Evolutionary conservation across 2,329 filamentous ascomycete genomes (phyloP).

Genomic region (Colletotrichum sp.): DNA sequence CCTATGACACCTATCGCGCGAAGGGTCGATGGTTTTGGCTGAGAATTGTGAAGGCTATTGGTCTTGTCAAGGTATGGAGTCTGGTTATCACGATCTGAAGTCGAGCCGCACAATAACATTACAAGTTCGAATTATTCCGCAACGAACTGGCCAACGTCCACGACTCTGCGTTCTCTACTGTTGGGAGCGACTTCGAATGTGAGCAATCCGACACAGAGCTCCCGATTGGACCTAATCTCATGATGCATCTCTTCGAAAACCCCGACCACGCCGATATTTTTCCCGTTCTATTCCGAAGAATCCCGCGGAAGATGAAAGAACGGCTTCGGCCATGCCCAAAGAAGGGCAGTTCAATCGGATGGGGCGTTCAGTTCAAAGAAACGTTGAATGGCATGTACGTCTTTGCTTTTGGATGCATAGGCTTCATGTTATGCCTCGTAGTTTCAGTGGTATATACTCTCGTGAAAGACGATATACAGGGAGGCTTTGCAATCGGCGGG

Average conservation of each 20-base stretch:
- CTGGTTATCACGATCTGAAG: too few species aligned
- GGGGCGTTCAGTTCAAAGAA: neutral
- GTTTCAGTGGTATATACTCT: neutral
- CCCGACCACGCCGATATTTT: neutral
- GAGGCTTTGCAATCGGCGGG: neutral
- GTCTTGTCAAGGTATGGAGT: neutral
- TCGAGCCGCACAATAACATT: too few species aligned
- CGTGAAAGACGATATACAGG: neutral
- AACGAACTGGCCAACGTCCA: neutral
- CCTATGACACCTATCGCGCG: neutral
- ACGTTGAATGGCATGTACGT: conserved; percentile 2
- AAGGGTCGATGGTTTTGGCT: neutral
- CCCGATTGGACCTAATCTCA: neutral
- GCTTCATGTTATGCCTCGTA: neutral
- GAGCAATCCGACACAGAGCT: neutral
- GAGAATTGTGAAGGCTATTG: neutral
- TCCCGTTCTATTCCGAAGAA: neutral
- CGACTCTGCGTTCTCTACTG: neutral
- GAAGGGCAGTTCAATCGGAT: neutral
- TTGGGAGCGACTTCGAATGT: neutral
- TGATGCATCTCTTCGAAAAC: neutral
- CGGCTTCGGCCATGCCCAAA: neutral
- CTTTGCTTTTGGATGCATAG: neutral
- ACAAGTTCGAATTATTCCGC: neutral
- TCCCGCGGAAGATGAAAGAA: neutral